Conservation (phyloP, 2,329 filamentous ascomycete genomes). For the Aplosporella prunicola region DNA sequence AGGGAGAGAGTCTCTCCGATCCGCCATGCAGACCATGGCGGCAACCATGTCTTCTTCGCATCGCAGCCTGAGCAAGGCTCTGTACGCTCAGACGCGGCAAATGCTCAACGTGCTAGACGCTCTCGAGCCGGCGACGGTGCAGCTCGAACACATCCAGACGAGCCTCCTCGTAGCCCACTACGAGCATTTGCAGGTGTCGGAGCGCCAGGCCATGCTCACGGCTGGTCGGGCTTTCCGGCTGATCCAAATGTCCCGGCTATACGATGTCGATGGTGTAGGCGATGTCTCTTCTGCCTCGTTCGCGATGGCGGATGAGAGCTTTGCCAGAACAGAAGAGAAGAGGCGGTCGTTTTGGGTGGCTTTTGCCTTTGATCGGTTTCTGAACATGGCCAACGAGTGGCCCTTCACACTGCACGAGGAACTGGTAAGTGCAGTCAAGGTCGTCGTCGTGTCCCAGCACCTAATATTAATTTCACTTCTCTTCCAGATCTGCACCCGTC, state of each 20-base stretch:
- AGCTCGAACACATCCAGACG: slow-evolving; percentile 27
- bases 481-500: slow-evolving; percentile 25
- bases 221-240: slow-evolving; percentile 29
- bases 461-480: slow-evolving; percentile 1
- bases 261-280: slow-evolving; percentile 24
- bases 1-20: slow-evolving; percentile 18
- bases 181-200: slow-evolving; percentile 27
- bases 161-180: slow-evolving; percentile 31
- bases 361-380: slow-evolving; percentile 29
- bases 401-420: slow-evolving; percentile 26
- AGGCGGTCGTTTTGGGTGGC: slow-evolving; percentile 34
- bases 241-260: slow-evolving; percentile 27
- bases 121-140: slow-evolving; percentile 11
- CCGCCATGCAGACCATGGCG: slow-evolving; percentile 30
- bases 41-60: slow-evolving; percentile 26
- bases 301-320: slow-evolving; percentile 15
- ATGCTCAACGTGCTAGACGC: slow-evolving; percentile 15
- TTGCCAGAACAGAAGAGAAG: slow-evolving; percentile 25
- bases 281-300: slow-evolving; percentile 3
- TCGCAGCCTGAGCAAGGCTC: slow-evolving; percentile 17
- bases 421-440: slow-evolving; percentile 12
- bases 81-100: slow-evolving; percentile 20
- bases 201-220: slow-evolving; percentile 29
- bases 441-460: neutral
- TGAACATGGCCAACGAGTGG: slow-evolving; percentile 23